These are phyloP conservation scores for Geranium rotundifolium DNA, from an alignment of 345 rosid species.

Conservation along the genomic window DNA sequence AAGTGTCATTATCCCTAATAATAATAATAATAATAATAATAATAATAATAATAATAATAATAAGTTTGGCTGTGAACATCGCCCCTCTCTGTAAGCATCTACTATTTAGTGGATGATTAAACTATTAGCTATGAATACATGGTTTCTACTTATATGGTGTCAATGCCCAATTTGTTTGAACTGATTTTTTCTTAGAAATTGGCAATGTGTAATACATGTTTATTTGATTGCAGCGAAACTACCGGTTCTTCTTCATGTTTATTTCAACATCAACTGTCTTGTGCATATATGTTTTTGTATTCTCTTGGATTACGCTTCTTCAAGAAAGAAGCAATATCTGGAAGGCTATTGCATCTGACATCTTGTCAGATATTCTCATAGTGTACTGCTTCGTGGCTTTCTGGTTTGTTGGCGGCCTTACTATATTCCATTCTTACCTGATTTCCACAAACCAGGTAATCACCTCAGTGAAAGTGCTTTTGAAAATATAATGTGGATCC, in stretches of 20 bases:
- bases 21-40: too few species aligned
- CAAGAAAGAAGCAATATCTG: constrained; percentile 16
- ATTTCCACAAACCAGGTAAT: constrained; percentile 91
- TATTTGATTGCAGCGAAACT: constrained; percentile 67
- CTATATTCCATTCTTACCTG: constrained; percentile 73
- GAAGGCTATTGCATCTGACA: constrained; percentile 55
- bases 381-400: constrained; percentile 72
- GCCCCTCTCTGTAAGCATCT: too few species aligned
- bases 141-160: background rate
- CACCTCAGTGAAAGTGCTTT: background rate
- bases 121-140: too few species aligned
- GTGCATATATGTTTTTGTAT: constrained; percentile 57
- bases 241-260: constrained; percentile 89
- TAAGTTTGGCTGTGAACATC: too few species aligned
- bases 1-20: too few species aligned
- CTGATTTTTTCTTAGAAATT: background rate
- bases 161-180: too few species aligned
- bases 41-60: too few species aligned
- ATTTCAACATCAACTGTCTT: constrained; percentile 69
- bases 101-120: too few species aligned
- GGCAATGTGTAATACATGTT: background rate
- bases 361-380: constrained; percentile 55
- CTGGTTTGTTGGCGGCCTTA: constrained; percentile 97
- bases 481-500: too few species aligned
- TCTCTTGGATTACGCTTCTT: constrained; percentile 61